Base-by-base conservation (phyloP, 139 green algal species). In the Pleodorina starrii region DNA sequence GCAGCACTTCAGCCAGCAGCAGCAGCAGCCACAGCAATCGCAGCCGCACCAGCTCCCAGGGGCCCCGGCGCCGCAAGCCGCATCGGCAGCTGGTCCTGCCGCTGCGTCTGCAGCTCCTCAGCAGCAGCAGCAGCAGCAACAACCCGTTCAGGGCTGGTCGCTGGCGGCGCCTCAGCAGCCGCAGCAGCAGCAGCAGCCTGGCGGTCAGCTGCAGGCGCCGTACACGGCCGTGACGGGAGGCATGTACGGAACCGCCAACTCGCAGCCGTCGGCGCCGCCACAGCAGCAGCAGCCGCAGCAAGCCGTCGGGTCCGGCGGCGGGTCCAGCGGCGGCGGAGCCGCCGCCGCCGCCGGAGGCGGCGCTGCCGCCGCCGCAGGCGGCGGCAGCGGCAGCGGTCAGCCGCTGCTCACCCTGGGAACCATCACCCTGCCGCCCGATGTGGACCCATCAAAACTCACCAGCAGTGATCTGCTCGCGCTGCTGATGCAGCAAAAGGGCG, bases 381-480 rank as follows among this genome's bases (percentile, higher is more conserved):
- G 4, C 4, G 79, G 9, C 38, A 27, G 38, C 5, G 79, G 19
- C 5, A 38, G 46, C 23, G 79, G 29, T 36, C 82, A 88, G 66
- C 82, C 82, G n/a, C 68, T 88, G 7, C 29, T 88, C 35, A 88
- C 82, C 23, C 82, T 88, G 32, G 82, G 82, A 43, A 88, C 82
- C 46, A 79, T 88, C 44, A 88, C 82, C 27, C 82, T 88, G 44
- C 82, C 82, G 44, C 82, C 82, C 44, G 51, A 69, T 32, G 66
- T 88, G 32, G 82, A 88, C 82, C 66, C 82, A 14, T 54, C 9
- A 29, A 79, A 79, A 44, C 82, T 88, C 10, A 88, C 44, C 44
- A 48, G 38, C 63, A 25, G 14, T 5, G 82, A 88, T 14, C 46
- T 88, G 19, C 43, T 88, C 4, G 82, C 66, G 32, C 44, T 88